Base-by-base conservation (phyloP, 495 filamentous ascomycete species). In the Xylaria intraflava region DNA sequence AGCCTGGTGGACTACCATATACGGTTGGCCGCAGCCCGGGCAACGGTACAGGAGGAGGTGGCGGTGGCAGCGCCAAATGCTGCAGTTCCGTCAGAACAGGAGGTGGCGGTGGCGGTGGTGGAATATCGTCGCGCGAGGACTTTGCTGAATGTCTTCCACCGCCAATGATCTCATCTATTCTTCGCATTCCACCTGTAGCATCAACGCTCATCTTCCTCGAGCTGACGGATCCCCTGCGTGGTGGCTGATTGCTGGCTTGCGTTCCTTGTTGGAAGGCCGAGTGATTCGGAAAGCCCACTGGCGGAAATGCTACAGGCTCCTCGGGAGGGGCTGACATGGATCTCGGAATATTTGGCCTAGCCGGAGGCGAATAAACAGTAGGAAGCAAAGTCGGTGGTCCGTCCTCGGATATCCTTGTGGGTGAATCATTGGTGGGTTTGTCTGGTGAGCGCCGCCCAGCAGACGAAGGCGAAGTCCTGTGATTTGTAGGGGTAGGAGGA, bases 81-180 rank as follows among this genome's bases (percentile, higher is more conserved):
- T 90, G 86, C n/a, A 95, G 80, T 58, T 95, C 87, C 46, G 84
- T 83, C 35, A 95, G 74, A 27, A 95, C 78, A 10, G 83, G 83
- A 7, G 70, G 70, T 1, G 74, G 76, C 0, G 74, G 75, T 1
- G 78, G 76, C 5, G 76, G 76, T 8, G 77, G 76, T 0, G 76
- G 75, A 23, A 71, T 69, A 53, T 74, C 72, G 39, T 76, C 69
- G 31, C 70, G 60, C 24, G 62, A 72, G 12, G 65, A 55, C 35
- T 59, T 60, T 39, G 67, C 65, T 23, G 56, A 59, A 45, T 66
- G 64, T 49, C 59, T 66, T 47, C 66, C 68, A 55, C 76, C 70
- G 67, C 78, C 65, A 27, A 89, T 72, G 1, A 81, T 80, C 62
- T 86, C 83, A 59, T 88, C 83, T 53, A 94, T 85, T 53, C 64